These are phyloP conservation scores for Seiridium unicorne DNA, from an alignment of 2,329 filamentous ascomycete species.

Conservation along the genomic window DNA sequence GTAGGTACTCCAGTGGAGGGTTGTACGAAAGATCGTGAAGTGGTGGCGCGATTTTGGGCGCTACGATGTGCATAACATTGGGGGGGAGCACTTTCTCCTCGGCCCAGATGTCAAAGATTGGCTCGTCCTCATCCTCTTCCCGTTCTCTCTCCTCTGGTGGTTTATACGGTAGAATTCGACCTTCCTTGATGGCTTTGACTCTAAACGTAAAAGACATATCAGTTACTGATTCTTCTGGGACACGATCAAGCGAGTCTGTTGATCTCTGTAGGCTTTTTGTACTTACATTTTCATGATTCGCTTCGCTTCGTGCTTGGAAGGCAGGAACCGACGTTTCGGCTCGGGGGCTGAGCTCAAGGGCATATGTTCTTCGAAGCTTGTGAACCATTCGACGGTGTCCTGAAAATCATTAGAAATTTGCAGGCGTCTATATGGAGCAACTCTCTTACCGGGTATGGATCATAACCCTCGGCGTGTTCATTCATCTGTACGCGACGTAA, in stretches of 20 bases:
- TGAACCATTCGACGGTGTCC: slow-evolving; percentile 93
- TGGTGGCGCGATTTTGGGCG: slow-evolving; percentile 88
- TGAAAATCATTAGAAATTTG: slow-evolving; percentile 22
- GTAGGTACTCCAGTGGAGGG: slow-evolving; percentile 90
- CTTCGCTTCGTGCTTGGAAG: slow-evolving; percentile 96
- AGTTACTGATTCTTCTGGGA: no score
- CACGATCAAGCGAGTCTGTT: no score
- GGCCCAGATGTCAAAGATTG: slow-evolving; percentile 90
- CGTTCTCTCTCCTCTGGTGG: slow-evolving; percentile 66
- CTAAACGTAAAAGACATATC: no score
- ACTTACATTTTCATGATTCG: slow-evolving; percentile 81
- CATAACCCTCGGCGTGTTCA: slow-evolving; percentile 83
- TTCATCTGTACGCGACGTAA: slow-evolving; percentile 86
- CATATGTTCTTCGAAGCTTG: slow-evolving; percentile 87
- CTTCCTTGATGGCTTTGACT: slow-evolving; percentile 91
- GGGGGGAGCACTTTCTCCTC: slow-evolving; percentile 81
- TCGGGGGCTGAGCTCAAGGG: slow-evolving; percentile 92
- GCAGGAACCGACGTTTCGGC: slow-evolving; percentile 91
- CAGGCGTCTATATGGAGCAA: background rate
- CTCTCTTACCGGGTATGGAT: slow-evolving; percentile 76
- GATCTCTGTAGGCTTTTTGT: no score
- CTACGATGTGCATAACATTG: slow-evolving; percentile 91
- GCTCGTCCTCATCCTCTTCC: slow-evolving; percentile 68
- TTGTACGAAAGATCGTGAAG: slow-evolving; percentile 97
- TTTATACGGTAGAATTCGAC: slow-evolving; percentile 88